These are phyloP conservation scores for Limonium bicolor DNA, from an alignment of 148 eudicot genomes.

Conservation along the genomic window DNA sequence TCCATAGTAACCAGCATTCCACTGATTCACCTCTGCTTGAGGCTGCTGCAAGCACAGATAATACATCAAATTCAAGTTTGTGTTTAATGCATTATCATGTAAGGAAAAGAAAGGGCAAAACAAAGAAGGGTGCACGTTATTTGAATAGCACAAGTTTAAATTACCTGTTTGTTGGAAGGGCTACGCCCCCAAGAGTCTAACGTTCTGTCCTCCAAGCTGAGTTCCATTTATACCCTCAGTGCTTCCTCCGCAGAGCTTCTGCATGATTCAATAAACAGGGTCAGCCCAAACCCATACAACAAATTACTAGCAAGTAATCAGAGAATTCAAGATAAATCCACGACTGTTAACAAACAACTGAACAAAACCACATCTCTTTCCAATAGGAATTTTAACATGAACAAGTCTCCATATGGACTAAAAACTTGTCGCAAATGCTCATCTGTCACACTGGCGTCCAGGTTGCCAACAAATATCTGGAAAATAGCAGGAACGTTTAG, in stretches of 20 bases:
- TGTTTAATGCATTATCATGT: neutral
- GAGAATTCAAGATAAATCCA: neutral
- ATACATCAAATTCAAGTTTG: slow-evolving; percentile 8
- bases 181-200: slow-evolving; percentile 98
- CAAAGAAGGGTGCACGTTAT: neutral
- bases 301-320: neutral
- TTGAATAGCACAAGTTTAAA: neutral
- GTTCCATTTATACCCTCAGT: slow-evolving; percentile 45
- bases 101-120: neutral
- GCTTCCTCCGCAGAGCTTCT: slow-evolving; percentile 88
- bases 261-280: no score
- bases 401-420: slow-evolving; percentile 60
- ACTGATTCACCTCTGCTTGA: slow-evolving; percentile 62
- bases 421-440: slow-evolving; percentile 74
- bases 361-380: slow-evolving; percentile 94
- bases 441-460: slow-evolving; percentile 71
- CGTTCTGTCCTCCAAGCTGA: slow-evolving; percentile 66
- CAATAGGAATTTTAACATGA: slow-evolving; percentile 84
- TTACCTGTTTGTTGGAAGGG: slow-evolving; percentile 73
- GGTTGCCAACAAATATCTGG: slow-evolving; percentile 88
- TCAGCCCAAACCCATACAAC: neutral
- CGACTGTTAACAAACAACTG: slow-evolving; percentile 84
- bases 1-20: slow-evolving; percentile 59
- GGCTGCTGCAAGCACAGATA: slow-evolving; percentile 23
- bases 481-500: slow-evolving; percentile 6